Base-by-base conservation (phyloP, 139 green algal genomes). In the Pedinophyceae sp. region DNA sequence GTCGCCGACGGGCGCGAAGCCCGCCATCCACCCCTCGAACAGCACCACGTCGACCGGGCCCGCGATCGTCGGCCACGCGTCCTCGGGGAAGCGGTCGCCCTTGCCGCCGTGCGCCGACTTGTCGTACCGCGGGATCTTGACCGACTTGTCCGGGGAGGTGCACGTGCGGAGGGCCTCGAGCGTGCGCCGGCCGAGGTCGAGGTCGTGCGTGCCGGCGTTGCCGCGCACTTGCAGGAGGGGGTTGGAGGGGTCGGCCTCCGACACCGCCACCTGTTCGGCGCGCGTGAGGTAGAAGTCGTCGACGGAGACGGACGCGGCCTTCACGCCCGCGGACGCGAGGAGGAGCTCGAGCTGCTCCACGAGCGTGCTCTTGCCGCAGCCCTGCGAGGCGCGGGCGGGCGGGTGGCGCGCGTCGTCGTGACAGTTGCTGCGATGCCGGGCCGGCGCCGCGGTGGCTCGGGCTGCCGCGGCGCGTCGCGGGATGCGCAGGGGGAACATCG, bases 11-110 rank as follows among this genome's bases (percentile, higher is more conserved):
- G 85, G 70, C 26, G 47, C 19, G 59, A 93, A 93, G 52, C 90
- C 87, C 17, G 83, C 71, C 87, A 96, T 98, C 91, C 90, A 98
- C n/a, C 91, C 91, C 72, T 99, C 91, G 58, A 97, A 91, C 0
- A 99, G 76, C 1, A 98, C 77, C 10, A 95, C 64, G 22, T 93
- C 71, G 47, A 95, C 48, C 0, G 82, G 81, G 3, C 72, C 82
- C n/a, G 60, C 24, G 3, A 89, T 80, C 2, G 30, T 4, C 2
- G 79, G 75, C 82, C 82, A 91, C 2, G 46, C 20, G 20, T 57
- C 48, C 16, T 70, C 61, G 0, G 78, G 76, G 17, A 29, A 26
- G 0, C 91, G 74, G 69, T 97, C 87, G 22, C 91, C 91, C 16
- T 64, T 58, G 2, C 91, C 91, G 0, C 34, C 56, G 48, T 78